Evolutionary conservation across 2,329 filamentous ascomycete species (phyloP), one percentile per base, ranked within the genome.

Genomic region (Colletotrichum orbiculare): DNA sequence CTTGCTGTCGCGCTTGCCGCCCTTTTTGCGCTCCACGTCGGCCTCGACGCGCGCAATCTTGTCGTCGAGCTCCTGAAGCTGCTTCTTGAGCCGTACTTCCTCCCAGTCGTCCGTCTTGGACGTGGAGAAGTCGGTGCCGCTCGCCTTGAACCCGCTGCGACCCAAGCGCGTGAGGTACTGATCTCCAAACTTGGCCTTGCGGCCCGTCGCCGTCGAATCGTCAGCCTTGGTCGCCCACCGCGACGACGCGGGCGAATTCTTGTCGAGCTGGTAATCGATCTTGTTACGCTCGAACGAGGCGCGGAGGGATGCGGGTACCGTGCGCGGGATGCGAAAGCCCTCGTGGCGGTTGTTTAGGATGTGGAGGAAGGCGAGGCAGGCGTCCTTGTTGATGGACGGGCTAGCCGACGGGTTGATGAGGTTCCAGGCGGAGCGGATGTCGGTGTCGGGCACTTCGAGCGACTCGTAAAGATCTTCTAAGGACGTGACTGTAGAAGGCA

Each of bases 101-200:
- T 99, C 96, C 94, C 96, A 98, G 76, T 99, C 96, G 73, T 96
- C 95, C 66, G 91, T 92, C 75, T 94, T 92, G 68, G 92, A 91
- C 42, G 87, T 85, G 64, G 89, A 91, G 76, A 98, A 98, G 80
- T 99, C 94, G 2, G 96, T 99, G 34, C 96, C 96, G 45, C 90
- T 83, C 8, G 91, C 87, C 74, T 92, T 90, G 79, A 96, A 95
- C 64, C 87, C 90, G 70, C 90, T 89, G 73, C 94, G 91, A 56
- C 96, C 96, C 43, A 99, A 85, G 11, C 96, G 90, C 67, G 92
- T 96, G 62, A 99, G 87, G 79, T 98, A 99, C 69, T 97, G 92
- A 77, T 99, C 96, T 69, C 96, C 96, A 74, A 99, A 99, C 81
- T 97, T 97, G 71, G 94, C 91, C 81, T 99, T 99, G 74, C 92